Conservation (phyloP, 768 basidiomycete genomes). For the Rhodosporidiobolus odoratus region DNA sequence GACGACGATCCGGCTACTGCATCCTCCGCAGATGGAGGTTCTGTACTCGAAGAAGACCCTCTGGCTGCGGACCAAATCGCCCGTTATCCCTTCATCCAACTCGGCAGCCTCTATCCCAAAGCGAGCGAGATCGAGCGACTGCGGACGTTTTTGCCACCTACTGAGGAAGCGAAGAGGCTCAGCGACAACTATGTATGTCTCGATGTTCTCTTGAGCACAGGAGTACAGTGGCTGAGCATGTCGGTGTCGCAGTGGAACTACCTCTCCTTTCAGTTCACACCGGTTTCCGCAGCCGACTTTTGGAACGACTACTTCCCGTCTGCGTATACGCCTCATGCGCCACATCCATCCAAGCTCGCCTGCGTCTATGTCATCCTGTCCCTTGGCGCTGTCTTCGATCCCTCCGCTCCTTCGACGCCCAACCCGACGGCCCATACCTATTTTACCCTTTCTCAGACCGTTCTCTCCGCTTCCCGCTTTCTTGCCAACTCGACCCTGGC, state of each 20-base stretch:
- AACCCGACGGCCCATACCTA: conserved; percentile 59
- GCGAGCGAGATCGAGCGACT: conserved; percentile 16
- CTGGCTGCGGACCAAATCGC: neutral
- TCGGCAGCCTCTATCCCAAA: neutral
- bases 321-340: neutral
- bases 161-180: neutral
- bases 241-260: neutral
- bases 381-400: conserved; percentile 62
- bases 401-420: conserved; percentile 50
- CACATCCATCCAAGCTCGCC: conserved; percentile 54
- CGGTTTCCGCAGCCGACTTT: neutral
- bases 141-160: conserved; percentile 8
- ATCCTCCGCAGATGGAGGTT: neutral
- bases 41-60: neutral
- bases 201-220: neutral
- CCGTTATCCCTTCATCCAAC: conserved; percentile 14
- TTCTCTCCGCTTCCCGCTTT: conserved; percentile 45
- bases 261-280: conserved; percentile 26
- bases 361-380: conserved; percentile 65
- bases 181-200: conserved; percentile 19
- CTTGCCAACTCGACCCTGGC: conserved; percentile 55
- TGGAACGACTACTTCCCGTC: conserved; percentile 14
- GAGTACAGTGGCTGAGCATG: neutral
- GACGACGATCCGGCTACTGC: neutral
- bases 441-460: conserved; percentile 13